Evolutionary conservation across 2,329 filamentous ascomycete genomes (phyloP).

Genomic region (Magnaporthiopsis poae): DNA sequence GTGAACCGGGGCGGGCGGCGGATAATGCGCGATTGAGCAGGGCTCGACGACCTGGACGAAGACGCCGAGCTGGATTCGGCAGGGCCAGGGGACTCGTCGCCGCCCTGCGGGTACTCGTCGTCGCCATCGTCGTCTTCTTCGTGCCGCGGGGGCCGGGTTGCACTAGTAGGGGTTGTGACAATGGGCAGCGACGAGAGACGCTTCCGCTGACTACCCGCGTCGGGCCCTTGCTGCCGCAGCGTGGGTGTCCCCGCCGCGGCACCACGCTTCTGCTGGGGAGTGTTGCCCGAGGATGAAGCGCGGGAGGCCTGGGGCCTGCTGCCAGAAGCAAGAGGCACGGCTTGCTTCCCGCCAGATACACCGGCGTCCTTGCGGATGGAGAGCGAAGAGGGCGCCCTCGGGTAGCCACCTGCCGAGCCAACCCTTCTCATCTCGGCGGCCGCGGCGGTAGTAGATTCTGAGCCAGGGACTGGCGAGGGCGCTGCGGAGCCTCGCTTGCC

Average conservation of each 20-base stretch:
- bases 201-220: slow-evolving; percentile 23
- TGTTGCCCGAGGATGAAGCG: slow-evolving; percentile 38
- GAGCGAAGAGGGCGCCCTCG: slow-evolving; percentile 42
- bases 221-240: slow-evolving; percentile 12
- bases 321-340: slow-evolving; percentile 30
- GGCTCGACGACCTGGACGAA: slow-evolving; percentile 32
- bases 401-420: slow-evolving; percentile 33
- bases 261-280: slow-evolving; percentile 25
- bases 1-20: slow-evolving; percentile 45
- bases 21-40: slow-evolving; percentile 50
- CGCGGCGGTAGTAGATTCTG: slow-evolving; percentile 28
- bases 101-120: neutral
- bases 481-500: slow-evolving; percentile 44
- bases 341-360: slow-evolving; percentile 40
- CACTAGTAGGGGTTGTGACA: slow-evolving; percentile 17
- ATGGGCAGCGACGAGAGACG: slow-evolving; percentile 37
- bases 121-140: neutral
- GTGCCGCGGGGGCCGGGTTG: neutral
- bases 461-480: slow-evolving; percentile 46
- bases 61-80: slow-evolving; percentile 28
- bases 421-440: slow-evolving; percentile 41
- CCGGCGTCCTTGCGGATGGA: slow-evolving; percentile 48
- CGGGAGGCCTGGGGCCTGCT: slow-evolving; percentile 33
- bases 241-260: slow-evolving; percentile 15
- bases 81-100: slow-evolving; percentile 30